Percentiles rank a stretch among this genome's conserved stretches.
Evolutionary conservation across 352 stramenopile genomes (phyloP).

Genomic region (Thalassiosira hispida): DNA sequence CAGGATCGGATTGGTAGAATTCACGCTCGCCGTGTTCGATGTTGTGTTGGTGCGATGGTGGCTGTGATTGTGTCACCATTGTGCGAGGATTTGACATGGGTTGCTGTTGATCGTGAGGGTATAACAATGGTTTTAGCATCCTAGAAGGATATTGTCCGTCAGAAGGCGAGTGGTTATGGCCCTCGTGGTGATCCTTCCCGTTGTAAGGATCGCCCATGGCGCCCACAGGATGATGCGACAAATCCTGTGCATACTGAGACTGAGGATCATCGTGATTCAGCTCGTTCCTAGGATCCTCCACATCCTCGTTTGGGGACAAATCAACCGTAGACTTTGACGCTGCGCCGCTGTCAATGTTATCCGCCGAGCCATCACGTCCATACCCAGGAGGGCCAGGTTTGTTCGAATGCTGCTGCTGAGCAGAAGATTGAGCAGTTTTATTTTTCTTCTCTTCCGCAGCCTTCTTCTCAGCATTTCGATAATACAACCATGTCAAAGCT

Average conservation of each 20-base stretch:
- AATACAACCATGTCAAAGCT: not conserved
- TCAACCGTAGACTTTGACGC: not conserved
- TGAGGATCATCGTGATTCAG: too few species aligned
- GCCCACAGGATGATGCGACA: too few species aligned
- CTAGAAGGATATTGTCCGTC: too few species aligned
- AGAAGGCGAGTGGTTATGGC: too few species aligned
- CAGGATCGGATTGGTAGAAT: too few species aligned
- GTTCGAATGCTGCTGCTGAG: not conserved
- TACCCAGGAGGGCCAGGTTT: not conserved
- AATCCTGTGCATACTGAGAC: too few species aligned
- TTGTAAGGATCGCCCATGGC: too few species aligned
- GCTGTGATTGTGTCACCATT: not conserved
- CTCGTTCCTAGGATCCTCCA: not conserved
- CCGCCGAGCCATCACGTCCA: not conserved
- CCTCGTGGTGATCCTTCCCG: too few species aligned
- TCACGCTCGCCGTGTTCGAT: too few species aligned
- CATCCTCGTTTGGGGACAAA: not conserved
- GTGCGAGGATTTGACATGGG: not conserved
- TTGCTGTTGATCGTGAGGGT: not conserved
- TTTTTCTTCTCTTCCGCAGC: not conserved
- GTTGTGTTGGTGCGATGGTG: too few species aligned
- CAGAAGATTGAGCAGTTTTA: too few species aligned
- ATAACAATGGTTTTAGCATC: too few species aligned
- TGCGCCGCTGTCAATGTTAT: not conserved
- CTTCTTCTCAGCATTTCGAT: not conserved